Percentiles rank a stretch among this genome's conserved stretches.
phyloP scores from a whole-genome alignment of 495 filamentous ascomycete species.

The Annulohypoxylon nitens region DNA sequence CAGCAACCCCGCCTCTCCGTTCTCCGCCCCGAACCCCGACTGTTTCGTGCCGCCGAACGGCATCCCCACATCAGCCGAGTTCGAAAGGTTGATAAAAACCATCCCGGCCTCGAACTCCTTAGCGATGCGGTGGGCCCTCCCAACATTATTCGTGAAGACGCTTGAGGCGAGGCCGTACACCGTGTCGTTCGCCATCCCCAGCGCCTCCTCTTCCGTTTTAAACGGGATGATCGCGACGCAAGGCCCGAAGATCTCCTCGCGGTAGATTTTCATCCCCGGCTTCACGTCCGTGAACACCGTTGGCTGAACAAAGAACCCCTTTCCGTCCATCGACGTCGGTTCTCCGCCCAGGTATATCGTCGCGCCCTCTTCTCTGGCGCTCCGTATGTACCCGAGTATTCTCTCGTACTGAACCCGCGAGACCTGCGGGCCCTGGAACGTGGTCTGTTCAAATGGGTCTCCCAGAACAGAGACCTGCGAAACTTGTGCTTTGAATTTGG shows the following conservation, averaged over 20 bases:
- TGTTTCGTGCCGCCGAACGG: conserved; percentile 8
- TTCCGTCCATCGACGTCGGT: neutral
- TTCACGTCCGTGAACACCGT: conserved; percentile 8
- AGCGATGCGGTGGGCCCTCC: neutral
- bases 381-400: neutral
- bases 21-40: neutral
- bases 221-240: neutral
- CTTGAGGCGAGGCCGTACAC: neutral
- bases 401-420: conserved; percentile 12
- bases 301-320: neutral
- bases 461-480: conserved; percentile 5
- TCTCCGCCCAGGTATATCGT: conserved; percentile 1
- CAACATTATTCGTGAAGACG: conserved; percentile 1
- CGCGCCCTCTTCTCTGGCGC: neutral
- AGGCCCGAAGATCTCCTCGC: conserved; percentile 11
- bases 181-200: conserved; percentile 5
- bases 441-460: conserved; percentile 8
- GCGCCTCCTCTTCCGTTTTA: neutral
- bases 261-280: neutral
- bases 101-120: neutral
- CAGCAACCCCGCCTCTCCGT: neutral
- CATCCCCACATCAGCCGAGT: neutral
- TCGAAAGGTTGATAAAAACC: neutral
- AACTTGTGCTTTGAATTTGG: conserved; percentile 61
- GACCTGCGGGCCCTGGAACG: conserved; percentile 10